These are phyloP conservation scores for Termitomyces sp. DNA, from an alignment of 768 basidiomycete genomes.

Conservation along the genomic window DNA sequence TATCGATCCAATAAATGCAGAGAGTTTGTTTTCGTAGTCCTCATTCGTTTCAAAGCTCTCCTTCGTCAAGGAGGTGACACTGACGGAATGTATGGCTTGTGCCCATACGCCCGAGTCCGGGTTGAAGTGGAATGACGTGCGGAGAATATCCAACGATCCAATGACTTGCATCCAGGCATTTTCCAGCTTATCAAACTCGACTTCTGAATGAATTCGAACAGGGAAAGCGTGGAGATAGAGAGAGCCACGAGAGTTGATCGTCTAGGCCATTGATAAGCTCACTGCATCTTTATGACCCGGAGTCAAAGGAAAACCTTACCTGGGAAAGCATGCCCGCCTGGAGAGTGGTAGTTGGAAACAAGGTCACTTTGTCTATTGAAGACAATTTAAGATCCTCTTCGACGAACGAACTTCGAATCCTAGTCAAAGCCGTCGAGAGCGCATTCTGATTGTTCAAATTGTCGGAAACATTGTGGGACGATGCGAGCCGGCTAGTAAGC, in stretches of 20 bases:
- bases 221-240: constrained; percentile 34
- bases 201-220: constrained; percentile 18
- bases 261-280: constrained; percentile 20
- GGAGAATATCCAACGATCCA: constrained; percentile 35
- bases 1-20: constrained; percentile 19
- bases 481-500: constrained; percentile 12
- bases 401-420: constrained; percentile 9
- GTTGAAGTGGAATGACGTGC: constrained; percentile 48
- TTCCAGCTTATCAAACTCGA: constrained; percentile 28
- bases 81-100: constrained; percentile 28
- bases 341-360: constrained; percentile 42
- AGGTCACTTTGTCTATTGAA: constrained; percentile 28
- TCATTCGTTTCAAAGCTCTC: constrained; percentile 15
- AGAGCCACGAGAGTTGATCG: constrained; percentile 27
- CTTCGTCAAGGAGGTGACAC: constrained; percentile 22
- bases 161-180: constrained; percentile 36
- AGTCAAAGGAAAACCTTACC: constrained; percentile 24
- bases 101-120: constrained; percentile 33
- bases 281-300: neutral
- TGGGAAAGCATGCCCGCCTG: constrained; percentile 53
- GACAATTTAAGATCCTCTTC: constrained; percentile 20
- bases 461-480: neutral
- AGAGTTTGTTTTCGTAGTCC: constrained; percentile 21
- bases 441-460: neutral
- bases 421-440: neutral